These are phyloP conservation scores for Cairneyella variabilis DNA, from an alignment of 495 filamentous ascomycete genomes.

Conservation along the genomic window DNA sequence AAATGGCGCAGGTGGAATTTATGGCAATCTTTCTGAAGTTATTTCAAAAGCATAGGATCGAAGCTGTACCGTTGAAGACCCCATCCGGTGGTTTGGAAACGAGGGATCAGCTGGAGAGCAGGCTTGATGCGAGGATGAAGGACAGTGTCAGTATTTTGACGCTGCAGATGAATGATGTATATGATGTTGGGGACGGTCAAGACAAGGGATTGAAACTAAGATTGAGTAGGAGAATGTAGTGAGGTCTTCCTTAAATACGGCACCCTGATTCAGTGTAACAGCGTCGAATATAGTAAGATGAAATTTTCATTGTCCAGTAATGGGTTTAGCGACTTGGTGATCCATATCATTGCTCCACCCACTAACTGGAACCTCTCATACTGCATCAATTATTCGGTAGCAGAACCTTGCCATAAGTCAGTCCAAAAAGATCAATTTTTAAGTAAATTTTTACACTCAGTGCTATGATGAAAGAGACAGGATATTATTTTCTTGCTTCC, in stretches of 20 bases:
- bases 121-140: conserved; percentile 9
- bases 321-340: no score
- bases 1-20: conserved; percentile 50
- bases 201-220: conserved; percentile 7
- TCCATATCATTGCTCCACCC: no score
- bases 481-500: no score
- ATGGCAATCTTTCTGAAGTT: conserved; percentile 40
- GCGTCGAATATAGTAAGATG: no score
- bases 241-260: not conserved
- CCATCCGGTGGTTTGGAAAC: conserved; percentile 6
- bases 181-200: conserved; percentile 6
- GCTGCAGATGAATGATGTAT: conserved; percentile 12
- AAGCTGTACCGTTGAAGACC: conserved; percentile 22
- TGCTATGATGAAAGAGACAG: no score
- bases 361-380: no score
- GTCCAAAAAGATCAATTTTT: no score
- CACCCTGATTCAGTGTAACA: no score
- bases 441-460: no score
- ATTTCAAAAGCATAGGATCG: conserved; percentile 35
- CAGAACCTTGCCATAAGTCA: no score
- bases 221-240: conserved; percentile 1
- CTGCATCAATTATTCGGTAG: no score
- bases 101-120: conserved; percentile 3
- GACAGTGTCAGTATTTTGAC: conserved; percentile 9
- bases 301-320: no score